These are phyloP conservation scores for Salvia sclarea DNA, from an alignment of 305 asterid genomes.

Conservation along the genomic window DNA sequence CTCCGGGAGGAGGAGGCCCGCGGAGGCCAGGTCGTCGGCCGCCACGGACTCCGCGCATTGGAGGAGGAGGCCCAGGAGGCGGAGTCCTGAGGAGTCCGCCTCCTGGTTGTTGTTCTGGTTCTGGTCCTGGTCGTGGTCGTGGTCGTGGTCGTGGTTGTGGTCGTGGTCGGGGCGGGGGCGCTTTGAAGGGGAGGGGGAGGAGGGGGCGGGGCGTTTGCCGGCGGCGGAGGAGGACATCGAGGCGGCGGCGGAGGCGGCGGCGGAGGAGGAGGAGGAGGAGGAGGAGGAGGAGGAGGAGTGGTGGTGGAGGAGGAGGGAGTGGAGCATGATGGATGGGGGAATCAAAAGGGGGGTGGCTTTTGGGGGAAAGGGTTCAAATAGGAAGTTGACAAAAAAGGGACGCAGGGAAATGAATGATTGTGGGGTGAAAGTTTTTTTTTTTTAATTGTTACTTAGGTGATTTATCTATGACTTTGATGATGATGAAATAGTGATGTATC, in stretches of 20 bases:
- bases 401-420: conserved; percentile 36
- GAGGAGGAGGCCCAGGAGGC: conserved; percentile 71
- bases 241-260: conserved; percentile 36
- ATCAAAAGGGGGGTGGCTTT: conserved; percentile 42
- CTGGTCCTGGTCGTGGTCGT: conserved; percentile 14
- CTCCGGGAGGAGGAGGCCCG: conserved; percentile 66
- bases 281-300: conserved; percentile 37
- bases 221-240: conserved; percentile 58
- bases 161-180: conserved; percentile 42
- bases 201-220: conserved; percentile 54
- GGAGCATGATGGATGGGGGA: conserved; percentile 47
- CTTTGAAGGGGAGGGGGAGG: conserved; percentile 38
- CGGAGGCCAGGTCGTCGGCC: conserved; percentile 68
- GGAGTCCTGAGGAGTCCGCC: conserved; percentile 62
- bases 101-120: conserved; percentile 15
- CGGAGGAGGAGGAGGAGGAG: conserved; percentile 34
- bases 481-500: not conserved
- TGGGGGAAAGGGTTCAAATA: conserved; percentile 35
- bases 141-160: conserved; percentile 24
- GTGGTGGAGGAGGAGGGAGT: conserved; percentile 35
- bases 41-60: conserved; percentile 91
- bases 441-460: not conserved
- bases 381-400: conserved; percentile 44
- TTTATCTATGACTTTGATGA: not conserved
- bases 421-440: not conserved